Evolutionary conservation across 176 grass and related monocot genomes (phyloP).

Genomic region (Dendrocalamus sinicus): DNA sequence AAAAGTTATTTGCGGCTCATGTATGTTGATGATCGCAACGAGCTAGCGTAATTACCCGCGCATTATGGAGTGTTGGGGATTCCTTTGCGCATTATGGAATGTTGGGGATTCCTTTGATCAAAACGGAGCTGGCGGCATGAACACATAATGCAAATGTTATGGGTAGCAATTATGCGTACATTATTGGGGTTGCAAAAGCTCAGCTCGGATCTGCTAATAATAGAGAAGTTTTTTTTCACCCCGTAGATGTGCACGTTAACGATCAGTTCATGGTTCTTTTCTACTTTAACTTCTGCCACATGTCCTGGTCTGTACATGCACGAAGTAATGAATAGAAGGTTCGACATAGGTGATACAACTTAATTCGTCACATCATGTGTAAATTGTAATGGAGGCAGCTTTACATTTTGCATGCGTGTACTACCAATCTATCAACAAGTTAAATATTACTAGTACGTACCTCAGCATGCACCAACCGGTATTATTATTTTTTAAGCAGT

Average conservation of each 20-base stretch:
- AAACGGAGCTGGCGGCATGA: background rate
- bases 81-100: background rate
- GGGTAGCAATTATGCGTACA: constrained; percentile 32
- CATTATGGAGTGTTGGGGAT: background rate
- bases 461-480: background rate
- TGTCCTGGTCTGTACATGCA: background rate
- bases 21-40: background rate
- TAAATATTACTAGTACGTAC: background rate
- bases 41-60: background rate
- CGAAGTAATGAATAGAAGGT: background rate
- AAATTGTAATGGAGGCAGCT: background rate
- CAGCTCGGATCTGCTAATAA: constrained; percentile 9
- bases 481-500: background rate
- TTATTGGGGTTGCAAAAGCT: constrained; percentile 17
- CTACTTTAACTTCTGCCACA: background rate
- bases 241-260: background rate
- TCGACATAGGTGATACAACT: background rate
- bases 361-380: background rate
- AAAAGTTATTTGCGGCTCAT: background rate
- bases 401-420: background rate
- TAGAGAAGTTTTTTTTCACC: constrained; percentile 17
- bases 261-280: background rate
- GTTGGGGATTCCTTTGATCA: background rate
- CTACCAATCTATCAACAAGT: background rate
- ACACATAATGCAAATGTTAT: constrained; percentile 39